These are phyloP conservation scores for Yamagishiella unicocca DNA, from an alignment of 139 green algal genomes.

Conservation along the genomic window DNA sequence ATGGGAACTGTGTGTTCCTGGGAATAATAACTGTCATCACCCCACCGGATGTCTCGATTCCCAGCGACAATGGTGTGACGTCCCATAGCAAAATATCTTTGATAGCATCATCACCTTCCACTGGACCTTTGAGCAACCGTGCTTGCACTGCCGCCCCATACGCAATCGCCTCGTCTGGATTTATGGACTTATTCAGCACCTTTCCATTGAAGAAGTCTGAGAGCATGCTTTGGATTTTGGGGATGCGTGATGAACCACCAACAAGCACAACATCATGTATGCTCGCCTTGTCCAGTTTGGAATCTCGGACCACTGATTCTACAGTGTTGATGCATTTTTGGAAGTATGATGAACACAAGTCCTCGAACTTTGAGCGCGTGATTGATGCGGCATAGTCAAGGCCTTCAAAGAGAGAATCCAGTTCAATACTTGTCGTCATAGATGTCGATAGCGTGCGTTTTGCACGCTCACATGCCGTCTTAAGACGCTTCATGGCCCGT, in stretches of 20 bases:
- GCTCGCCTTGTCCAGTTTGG: not conserved
- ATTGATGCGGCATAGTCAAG: slow-evolving; percentile 97
- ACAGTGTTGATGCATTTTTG: slow-evolving; percentile 98
- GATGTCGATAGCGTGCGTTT: slow-evolving; percentile 60
- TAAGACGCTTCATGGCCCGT: slow-evolving; percentile 69
- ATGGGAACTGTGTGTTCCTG: slow-evolving; percentile 96
- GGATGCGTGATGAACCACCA: slow-evolving; percentile 93
- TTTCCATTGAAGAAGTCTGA: slow-evolving; percentile 76
- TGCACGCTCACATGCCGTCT: slow-evolving; percentile 89
- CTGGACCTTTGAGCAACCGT: slow-evolving; percentile 83
- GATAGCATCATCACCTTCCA: slow-evolving; percentile 86
- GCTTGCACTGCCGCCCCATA: slow-evolving; percentile 96
- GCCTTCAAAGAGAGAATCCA: slow-evolving; percentile 96
- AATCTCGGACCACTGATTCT: slow-evolving; percentile 74
- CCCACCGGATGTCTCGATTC: slow-evolving; percentile 87
- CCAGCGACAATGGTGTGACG: slow-evolving; percentile 92
- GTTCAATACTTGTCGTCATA: slow-evolving; percentile 90
- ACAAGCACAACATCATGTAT: slow-evolving; percentile 93
- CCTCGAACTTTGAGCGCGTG: slow-evolving; percentile 86
- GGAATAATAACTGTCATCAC: slow-evolving; percentile 91
- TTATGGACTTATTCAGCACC: slow-evolving; percentile 97
- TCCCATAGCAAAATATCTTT: slow-evolving; percentile 97
- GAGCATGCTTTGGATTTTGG: slow-evolving; percentile 87
- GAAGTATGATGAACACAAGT: slow-evolving; percentile 94
- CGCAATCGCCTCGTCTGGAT: slow-evolving; percentile 97